Evolutionary conservation across 192 early-diverging fungal species (phyloP), one percentile per base, ranked within the genome.

Genomic region (Tieghemiomyces parasiticus): DNA sequence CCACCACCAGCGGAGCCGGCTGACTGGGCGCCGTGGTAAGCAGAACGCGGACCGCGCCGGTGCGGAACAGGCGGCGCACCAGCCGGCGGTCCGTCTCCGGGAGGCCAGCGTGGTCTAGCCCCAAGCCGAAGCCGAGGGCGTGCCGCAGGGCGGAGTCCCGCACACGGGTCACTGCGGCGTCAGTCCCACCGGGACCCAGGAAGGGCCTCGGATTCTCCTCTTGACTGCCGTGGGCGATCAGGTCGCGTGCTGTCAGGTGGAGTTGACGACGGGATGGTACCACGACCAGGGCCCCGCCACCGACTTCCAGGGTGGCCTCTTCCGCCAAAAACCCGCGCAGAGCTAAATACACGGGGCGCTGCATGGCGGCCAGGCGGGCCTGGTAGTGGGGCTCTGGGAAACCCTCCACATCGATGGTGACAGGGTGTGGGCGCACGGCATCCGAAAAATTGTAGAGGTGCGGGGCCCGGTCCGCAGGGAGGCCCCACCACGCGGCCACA

Each of bases 281-380:
- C 80, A 99, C 97, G 0, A 99, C 88, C 50, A 99, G 91, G 14
- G n/a, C n/a, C n/a, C n/a, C n/a, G n/a, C n/a, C n/a, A n/a, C n/a
- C n/a, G n/a, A n/a, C n/a, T n/a, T n/a, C n/a, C n/a, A n/a, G n/a
- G n/a, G n/a, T n/a, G n/a, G n/a, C n/a, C n/a, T n/a, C n/a, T n/a
- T n/a, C n/a, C n/a, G n/a, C n/a, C n/a, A n/a, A n/a, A n/a, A n/a
- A n/a, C n/a, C n/a, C n/a, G n/a, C 88, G 77, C 61, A 99, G 97
- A 14, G 91, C 92, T 2, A 84, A 71, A 63, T 93, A 99, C 0
- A 92, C 89, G 0, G 97, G 97, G 55, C 94, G 90, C 74, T 97
- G 95, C 97, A 99, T 99, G 29, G 92, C 83, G 46, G 88, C 87
- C 97, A 99, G 97, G 48, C 94, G 81, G 29, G 97, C 92, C 59